Evolutionary conservation across 345 rosid species (phyloP).

Genomic region (Nephelium lappaceum): DNA sequence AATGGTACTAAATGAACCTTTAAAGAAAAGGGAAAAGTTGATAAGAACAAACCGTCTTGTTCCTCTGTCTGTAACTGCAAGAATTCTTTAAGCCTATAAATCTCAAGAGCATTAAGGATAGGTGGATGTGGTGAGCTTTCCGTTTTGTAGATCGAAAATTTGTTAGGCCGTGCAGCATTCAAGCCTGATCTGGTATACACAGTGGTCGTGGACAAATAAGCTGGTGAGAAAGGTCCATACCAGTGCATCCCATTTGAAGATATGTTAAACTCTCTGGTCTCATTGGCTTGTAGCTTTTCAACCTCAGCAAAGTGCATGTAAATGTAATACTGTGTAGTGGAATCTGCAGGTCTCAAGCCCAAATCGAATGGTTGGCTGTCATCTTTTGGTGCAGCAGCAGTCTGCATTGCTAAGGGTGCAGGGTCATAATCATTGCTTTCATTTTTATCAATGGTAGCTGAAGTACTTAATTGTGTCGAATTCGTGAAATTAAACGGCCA

Average conservation of each 20-base stretch:
- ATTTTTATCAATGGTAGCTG: background rate
- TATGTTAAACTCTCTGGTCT: slow-evolving; percentile 24
- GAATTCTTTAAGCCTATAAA: slow-evolving; percentile 16
- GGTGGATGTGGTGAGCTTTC: background rate
- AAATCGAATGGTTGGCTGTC: slow-evolving; percentile 25
- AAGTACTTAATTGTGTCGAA: slow-evolving; percentile 16
- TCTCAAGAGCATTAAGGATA: slow-evolving; percentile 23
- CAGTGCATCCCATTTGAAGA: slow-evolving; percentile 3
- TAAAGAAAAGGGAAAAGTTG: background rate
- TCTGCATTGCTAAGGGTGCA: slow-evolving; percentile 43
- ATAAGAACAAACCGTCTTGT: slow-evolving; percentile 22
- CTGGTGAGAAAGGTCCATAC: background rate
- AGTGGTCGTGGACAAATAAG: slow-evolving; percentile 14
- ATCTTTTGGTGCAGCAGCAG: slow-evolving; percentile 36
- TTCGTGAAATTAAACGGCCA: background rate
- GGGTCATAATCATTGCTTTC: slow-evolving; percentile 30
- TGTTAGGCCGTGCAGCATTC: background rate
- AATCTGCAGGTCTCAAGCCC: background rate
- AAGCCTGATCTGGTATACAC: background rate
- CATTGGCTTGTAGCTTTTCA: slow-evolving; percentile 22
- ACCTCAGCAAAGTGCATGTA: slow-evolving; percentile 39
- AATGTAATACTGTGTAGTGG: slow-evolving; percentile 9
- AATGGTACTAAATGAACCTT: background rate
- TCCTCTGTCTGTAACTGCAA: slow-evolving; percentile 9
- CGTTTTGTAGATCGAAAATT: slow-evolving; percentile 1